A percentile compares a stretch with the other conserved stretches of the same genome.
Evolutionary conservation across 2,329 filamentous ascomycete species (phyloP).

Genomic region (Claviceps spartinae): DNA sequence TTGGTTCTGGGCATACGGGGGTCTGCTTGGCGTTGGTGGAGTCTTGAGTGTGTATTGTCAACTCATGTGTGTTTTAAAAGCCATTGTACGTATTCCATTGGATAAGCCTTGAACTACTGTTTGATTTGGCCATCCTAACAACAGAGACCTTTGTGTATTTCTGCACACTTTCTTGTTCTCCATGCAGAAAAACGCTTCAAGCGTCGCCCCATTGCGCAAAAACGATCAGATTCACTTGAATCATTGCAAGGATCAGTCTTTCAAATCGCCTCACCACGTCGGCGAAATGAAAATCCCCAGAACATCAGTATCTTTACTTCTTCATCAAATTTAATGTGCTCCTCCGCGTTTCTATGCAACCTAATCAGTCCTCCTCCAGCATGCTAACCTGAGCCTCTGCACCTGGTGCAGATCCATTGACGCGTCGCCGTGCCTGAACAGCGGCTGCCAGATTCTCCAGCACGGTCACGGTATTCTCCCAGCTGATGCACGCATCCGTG

Average conservation of each 20-base stretch:
- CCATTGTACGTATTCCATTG: neutral
- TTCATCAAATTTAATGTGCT: constrained; percentile 2
- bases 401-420: constrained; percentile 25
- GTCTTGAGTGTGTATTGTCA: neutral
- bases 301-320: no score
- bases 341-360: neutral
- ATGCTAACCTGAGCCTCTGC: constrained; percentile 26
- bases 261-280: no score
- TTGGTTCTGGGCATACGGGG: neutral
- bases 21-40: neutral
- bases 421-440: constrained; percentile 58
- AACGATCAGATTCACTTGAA: neutral
- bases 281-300: no score
- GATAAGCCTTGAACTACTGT: no score
- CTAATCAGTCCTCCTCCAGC: constrained; percentile 36
- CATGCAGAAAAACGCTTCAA: neutral
- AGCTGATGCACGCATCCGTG: constrained; percentile 91
- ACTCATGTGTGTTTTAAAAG: neutral
- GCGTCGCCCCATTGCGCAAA: neutral
- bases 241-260: no score
- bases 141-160: no score
- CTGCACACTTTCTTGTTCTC: neutral
- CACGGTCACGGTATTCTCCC: constrained; percentile 71
- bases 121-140: neutral
- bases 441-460: constrained; percentile 78